Percentiles rank a stretch among this genome's conserved stretches.
Conservation (phyloP, 2,329 filamentous ascomycete species). For the Fusarium papillatum region DNA sequence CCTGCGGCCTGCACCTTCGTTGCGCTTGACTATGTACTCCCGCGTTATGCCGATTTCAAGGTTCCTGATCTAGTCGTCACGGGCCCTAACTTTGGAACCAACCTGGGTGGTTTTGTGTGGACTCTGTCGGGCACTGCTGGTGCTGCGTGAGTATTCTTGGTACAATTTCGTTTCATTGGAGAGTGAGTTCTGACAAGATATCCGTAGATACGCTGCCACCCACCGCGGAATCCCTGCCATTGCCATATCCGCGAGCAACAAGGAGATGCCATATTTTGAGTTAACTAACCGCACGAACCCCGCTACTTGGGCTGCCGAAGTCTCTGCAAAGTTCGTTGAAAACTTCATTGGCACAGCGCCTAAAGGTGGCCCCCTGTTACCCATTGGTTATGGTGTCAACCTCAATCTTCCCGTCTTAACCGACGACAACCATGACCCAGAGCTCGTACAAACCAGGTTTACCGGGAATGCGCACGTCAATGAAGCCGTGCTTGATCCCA, state of each 20-base stretch:
- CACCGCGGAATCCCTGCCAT: neutral
- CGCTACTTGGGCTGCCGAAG: neutral
- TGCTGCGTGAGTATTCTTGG: neutral
- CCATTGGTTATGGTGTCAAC: neutral
- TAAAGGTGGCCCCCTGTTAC: neutral
- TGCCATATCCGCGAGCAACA: neutral
- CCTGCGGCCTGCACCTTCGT: neutral
- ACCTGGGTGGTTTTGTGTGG: neutral
- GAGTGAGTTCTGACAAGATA: neutral
- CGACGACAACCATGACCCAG: neutral
- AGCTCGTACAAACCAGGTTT: neutral
- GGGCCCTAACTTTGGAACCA: neutral
- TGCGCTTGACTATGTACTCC: neutral
- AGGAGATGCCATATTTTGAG: neutral
- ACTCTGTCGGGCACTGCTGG: neutral
- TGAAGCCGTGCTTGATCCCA: neutral
- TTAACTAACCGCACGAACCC: neutral
- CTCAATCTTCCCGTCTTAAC: neutral
- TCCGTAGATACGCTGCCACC: neutral
- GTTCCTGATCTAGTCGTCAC: neutral
- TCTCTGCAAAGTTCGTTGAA: neutral
- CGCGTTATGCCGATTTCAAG: neutral
- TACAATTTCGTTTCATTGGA: neutral
- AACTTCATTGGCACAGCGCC: neutral
- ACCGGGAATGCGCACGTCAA: neutral